Percentiles rank a stretch among this genome's conserved stretches.
These are phyloP conservation scores for Physcomitrium patens DNA, from an alignment of 225 moss, liverwort and hornwort species.

Conservation along the genomic window DNA sequence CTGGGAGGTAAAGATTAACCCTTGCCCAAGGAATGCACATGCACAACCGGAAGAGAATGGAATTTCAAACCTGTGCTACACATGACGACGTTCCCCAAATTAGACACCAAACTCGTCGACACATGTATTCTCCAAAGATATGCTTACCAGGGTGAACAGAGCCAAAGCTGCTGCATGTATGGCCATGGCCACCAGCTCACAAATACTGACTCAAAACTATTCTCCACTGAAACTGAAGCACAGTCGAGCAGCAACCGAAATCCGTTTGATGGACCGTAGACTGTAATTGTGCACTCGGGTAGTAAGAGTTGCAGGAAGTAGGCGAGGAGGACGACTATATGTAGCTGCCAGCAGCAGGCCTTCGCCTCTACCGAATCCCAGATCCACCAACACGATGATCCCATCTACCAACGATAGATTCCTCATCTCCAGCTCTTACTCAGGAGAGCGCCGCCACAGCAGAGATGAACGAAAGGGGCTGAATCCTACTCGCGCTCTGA, in stretches of 20 bases:
- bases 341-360: constrained; percentile 39
- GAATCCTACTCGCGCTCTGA: neutral
- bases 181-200: constrained; percentile 37
- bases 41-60: too few relatives aligned
- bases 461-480: constrained; percentile 1
- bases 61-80: neutral
- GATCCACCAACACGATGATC: neutral
- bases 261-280: neutral
- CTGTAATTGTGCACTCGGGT: neutral
- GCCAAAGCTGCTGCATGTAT: constrained; percentile 30
- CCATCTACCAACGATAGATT: neutral
- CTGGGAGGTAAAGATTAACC: too few relatives aligned
- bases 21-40: too few relatives aligned
- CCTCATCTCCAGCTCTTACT: neutral
- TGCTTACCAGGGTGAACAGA: constrained; percentile 36
- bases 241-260: neutral
- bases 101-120: neutral
- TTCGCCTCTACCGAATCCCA: neutral
- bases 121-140: neutral
- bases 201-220: neutral
- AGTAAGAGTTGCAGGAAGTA: neutral
- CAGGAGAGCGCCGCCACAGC: constrained; percentile 24
- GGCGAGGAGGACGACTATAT: constrained; percentile 22
- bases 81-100: neutral
- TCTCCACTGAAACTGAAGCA: neutral